Conservation (phyloP, 495 filamentous ascomycete species). For the Talaromyces adpressus region DNA sequence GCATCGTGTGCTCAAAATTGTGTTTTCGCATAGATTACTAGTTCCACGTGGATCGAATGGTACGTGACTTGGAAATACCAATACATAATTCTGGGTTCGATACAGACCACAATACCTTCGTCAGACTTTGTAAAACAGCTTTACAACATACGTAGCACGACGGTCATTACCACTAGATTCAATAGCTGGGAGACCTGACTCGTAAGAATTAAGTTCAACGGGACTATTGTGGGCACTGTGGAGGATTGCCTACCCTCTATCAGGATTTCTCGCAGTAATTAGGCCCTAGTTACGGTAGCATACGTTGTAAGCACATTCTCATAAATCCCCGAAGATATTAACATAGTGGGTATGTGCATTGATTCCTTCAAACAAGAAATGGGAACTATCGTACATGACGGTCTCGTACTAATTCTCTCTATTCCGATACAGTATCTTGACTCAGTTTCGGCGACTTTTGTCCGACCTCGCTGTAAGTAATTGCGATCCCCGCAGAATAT, state of each 20-base stretch:
- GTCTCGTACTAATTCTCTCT: background rate
- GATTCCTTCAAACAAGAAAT: too few relatives aligned
- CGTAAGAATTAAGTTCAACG: background rate
- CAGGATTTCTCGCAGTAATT: background rate
- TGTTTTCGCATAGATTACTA: background rate
- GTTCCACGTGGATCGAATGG: background rate
- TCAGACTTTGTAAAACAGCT: background rate
- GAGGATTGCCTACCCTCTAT: background rate
- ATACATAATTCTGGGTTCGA: background rate
- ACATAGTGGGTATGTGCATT: too few relatives aligned
- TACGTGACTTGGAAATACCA: background rate
- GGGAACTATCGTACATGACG: too few relatives aligned
- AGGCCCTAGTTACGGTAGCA: background rate
- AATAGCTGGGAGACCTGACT: background rate
- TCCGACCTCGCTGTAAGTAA: background rate
- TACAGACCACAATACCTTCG: background rate
- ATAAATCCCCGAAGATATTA: background rate
- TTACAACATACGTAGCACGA: background rate
- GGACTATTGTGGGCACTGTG: background rate
- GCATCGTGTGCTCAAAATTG: background rate
- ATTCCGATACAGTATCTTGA: background rate
- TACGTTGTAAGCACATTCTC: background rate
- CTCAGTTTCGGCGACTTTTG: background rate
- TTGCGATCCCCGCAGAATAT: background rate
- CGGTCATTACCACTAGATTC: background rate